Base-by-base conservation (phyloP, 805 yeast species). In the Metschnikowia shivogae region DNA sequence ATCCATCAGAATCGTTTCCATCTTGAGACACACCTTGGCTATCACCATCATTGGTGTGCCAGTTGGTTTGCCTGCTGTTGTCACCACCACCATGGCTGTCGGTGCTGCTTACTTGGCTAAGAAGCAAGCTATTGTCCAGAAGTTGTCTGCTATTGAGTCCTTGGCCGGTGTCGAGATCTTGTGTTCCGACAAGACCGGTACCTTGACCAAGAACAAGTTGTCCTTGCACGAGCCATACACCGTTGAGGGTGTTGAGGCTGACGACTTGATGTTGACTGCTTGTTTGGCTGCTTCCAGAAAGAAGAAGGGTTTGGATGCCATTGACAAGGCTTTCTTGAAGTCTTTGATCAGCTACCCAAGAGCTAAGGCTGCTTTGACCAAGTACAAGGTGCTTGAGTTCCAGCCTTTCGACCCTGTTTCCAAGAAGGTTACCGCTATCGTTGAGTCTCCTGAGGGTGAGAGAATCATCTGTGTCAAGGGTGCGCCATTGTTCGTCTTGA, bases 51-150 rank as follows among this genome's bases (percentile, higher is more conserved):
- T 89, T 62, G 97, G 97, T 84, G 97, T 89, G 61, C 97, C 97
- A 70, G 97, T 89, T 59, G 97, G 97, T 86, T 82, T 89, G 70
- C 97, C 97, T 72, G 96, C 96, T 70, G 97, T 89, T 66, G 96
- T 89, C 59, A 89, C 97, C 78, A 89, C 96, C 63, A 89, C 97
- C 70, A 89, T 89, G 97, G 97, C 97, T 72, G 97, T 90, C 74
- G 97, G 97, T 83, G 97, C 97, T 71, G 96, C 97, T 67, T 88
- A 89, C 85, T 78, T 89, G 67, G 97, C 97, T 63, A 87, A 89
- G 82, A 89, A 89, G 76, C 88, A 88, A 76, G 97, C 97, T 60
- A 89, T 89, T 79, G 97, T 89, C 63, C 97, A 89, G 76, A 89
- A 89, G 71, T 80, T 89, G 65, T 86, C 96, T 70, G 97, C 97